Base-by-base conservation (phyloP, 2,329 filamentous ascomycete genomes). In the Monilinia polystroma region DNA sequence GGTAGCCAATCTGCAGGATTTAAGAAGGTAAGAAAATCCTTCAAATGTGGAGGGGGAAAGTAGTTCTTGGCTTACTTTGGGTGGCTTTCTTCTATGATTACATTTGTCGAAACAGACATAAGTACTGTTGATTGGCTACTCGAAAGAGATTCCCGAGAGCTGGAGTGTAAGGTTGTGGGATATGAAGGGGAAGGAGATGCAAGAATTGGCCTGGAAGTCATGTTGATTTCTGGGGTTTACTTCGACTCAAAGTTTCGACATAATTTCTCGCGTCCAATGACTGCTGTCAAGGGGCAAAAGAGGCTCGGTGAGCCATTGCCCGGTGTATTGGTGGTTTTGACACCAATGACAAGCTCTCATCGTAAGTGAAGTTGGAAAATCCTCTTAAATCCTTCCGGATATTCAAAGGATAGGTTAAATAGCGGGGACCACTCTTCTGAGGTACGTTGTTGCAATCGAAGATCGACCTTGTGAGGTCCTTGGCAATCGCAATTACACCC, bases 181-280 rank as follows among this genome's bases (percentile, higher is more conserved):
- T n/a, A 55, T 11, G 53, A 52, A 18, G 20, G 29, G 16, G 53
- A 41, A 41, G 16, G 16, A 26, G 53, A 29, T 18, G 18, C 8
- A 26, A 52, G 45, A 29, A 51, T 41, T 23, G 41, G 41, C 4
- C n/a, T 41, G 10, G 54, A 26, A 7, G 35, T 26, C 11, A 41
- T 38, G 53, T 41, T 23, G 23, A 23, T 7, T 38, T 52, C 43
- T 20, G 41, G 16, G 23, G 53, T 7, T 35, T 43, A 29, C n/a
- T 65, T 65, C 20, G 54, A 32, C 43, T 58, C 63, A 5, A 65
- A 65, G 26, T 49, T 43, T 43, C 54, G 43, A 4, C 63, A 54
- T 12, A 65, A n/a, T 6, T n/a, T 58, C 7, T 65, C 43, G 16
- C 43, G 41, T 26, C 45, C n/a, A 43, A 26, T 3, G 14, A 38